A percentile compares a stretch with the other conserved stretches of the same genome.
phyloP scores from a whole-genome alignment of 2,329 filamentous ascomycete species.

The Hypoxylon sp. region DNA sequence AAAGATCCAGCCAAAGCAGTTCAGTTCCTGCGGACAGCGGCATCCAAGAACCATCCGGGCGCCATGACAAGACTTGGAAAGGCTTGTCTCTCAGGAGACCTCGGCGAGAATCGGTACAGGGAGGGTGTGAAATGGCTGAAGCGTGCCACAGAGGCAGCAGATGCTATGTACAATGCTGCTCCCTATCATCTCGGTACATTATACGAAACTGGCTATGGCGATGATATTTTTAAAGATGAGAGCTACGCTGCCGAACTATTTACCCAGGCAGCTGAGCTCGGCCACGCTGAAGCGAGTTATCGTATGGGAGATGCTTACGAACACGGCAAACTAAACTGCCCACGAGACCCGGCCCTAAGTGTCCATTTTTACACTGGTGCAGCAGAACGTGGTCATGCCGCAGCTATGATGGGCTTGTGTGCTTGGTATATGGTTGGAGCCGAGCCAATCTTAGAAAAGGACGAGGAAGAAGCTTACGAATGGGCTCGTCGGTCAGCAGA shows the following conservation, averaged over 20 bases:
- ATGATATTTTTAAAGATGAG: slow-evolving; percentile 93
- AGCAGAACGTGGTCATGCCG: slow-evolving; percentile 84
- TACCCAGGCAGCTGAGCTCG: slow-evolving; percentile 92
- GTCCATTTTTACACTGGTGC: slow-evolving; percentile 98
- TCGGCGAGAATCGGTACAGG: slow-evolving; percentile 87
- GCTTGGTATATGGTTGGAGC: slow-evolving; percentile 99
- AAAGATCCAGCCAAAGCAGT: slow-evolving; percentile 92
- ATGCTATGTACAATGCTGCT: slow-evolving; percentile 90
- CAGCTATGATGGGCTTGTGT: slow-evolving; percentile 97
- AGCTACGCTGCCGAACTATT: slow-evolving; percentile 93
- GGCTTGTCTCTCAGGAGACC: slow-evolving; percentile 89
- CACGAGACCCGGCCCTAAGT: slow-evolving; percentile 90
- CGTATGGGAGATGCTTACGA: slow-evolving; percentile 97
- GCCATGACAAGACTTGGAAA: slow-evolving; percentile 93
- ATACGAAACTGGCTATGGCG: slow-evolving; percentile 93
- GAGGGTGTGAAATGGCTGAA: slow-evolving; percentile 98
- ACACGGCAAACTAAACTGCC: slow-evolving; percentile 88
- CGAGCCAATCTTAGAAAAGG: slow-evolving; percentile 90
- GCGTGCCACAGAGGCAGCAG: slow-evolving; percentile 89
- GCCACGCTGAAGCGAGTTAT: slow-evolving; percentile 87
- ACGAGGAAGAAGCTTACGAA: slow-evolving; percentile 95
- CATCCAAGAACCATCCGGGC: slow-evolving; percentile 94
- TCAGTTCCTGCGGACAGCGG: slow-evolving; percentile 90
- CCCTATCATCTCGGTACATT: slow-evolving; percentile 91
- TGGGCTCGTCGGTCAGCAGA: slow-evolving; percentile 93